A percentile compares a stretch with the other conserved stretches of the same genome.
These are phyloP conservation scores for Erysiphe pisi DNA, from an alignment of 2,329 filamentous ascomycete species.

Conservation along the genomic window DNA sequence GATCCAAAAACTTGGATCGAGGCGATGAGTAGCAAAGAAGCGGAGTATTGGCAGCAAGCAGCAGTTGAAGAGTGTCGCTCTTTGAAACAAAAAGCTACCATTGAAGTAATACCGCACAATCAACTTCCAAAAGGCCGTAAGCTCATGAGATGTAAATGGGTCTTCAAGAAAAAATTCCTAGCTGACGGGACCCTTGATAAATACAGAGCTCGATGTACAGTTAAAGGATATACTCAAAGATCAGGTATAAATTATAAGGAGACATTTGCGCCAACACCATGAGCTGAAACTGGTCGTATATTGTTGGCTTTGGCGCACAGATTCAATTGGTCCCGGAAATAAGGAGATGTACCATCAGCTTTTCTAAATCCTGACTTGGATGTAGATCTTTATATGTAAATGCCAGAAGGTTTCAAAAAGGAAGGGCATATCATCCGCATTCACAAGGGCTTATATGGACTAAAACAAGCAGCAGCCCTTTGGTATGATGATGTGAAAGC, in stretches of 20 bases:
- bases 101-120: neutral
- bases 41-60: neutral
- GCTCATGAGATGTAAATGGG: neutral
- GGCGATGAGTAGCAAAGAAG: neutral
- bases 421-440: neutral
- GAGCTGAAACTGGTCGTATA: conserved; percentile 12
- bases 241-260: neutral
- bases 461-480: neutral
- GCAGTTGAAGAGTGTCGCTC: neutral
- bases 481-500: neutral
- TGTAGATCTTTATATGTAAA: neutral
- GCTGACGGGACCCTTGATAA: neutral
- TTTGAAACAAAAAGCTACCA: neutral
- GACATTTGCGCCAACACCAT: neutral
- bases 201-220: neutral
- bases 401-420: neutral
- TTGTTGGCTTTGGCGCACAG: neutral
- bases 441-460: neutral
- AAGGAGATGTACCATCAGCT: conserved; percentile 3
- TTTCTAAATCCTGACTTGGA: neutral
- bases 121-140: neutral
- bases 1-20: neutral
- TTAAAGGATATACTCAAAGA: neutral
- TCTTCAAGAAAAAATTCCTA: neutral
- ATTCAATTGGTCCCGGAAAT: neutral